These are phyloP conservation scores for Brassica hybrid DNA, from an alignment of 441 rosid species.

Conservation along the genomic window DNA sequence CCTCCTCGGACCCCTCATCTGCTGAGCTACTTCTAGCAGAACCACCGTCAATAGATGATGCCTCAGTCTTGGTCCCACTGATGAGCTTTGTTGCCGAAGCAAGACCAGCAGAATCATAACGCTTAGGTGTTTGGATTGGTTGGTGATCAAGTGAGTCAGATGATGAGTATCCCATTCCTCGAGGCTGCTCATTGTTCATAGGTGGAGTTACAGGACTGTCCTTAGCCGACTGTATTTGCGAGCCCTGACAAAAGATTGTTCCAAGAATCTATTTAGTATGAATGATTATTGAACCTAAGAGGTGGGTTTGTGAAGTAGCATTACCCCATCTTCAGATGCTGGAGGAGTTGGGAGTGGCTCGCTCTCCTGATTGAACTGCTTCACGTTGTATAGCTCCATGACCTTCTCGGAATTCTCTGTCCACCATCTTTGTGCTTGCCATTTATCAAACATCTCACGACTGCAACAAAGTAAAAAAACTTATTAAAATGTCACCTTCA, in stretches of 20 bases:
- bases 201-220: slow-evolving; percentile 78
- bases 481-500: no score
- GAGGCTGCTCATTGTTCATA: slow-evolving; percentile 61
- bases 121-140: slow-evolving; percentile 49
- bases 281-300: slow-evolving; percentile 36
- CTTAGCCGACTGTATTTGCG: slow-evolving; percentile 39
- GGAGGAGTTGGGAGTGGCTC: slow-evolving; percentile 77
- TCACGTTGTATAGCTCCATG: slow-evolving; percentile 93
- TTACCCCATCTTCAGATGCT: slow-evolving; percentile 72
- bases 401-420: slow-evolving; percentile 87
- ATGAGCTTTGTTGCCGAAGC: slow-evolving; percentile 75
- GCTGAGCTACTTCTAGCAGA: slow-evolving; percentile 74
- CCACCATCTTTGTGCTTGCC: slow-evolving; percentile 99
- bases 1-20: slow-evolving; percentile 69
- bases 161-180: slow-evolving; percentile 62
- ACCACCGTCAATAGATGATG: slow-evolving; percentile 75
- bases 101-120: slow-evolving; percentile 57
- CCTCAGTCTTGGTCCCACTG: slow-evolving; percentile 72
- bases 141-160: slow-evolving; percentile 72
- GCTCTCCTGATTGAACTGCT: slow-evolving; percentile 63
- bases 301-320: background rate
- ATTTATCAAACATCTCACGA: slow-evolving; percentile 94
- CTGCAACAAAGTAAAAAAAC: slow-evolving; percentile 57
- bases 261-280: background rate
- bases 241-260: background rate